Evolutionary conservation across 2,329 filamentous ascomycete genomes (phyloP).

Genomic region (Aureobasidium sp.): DNA sequence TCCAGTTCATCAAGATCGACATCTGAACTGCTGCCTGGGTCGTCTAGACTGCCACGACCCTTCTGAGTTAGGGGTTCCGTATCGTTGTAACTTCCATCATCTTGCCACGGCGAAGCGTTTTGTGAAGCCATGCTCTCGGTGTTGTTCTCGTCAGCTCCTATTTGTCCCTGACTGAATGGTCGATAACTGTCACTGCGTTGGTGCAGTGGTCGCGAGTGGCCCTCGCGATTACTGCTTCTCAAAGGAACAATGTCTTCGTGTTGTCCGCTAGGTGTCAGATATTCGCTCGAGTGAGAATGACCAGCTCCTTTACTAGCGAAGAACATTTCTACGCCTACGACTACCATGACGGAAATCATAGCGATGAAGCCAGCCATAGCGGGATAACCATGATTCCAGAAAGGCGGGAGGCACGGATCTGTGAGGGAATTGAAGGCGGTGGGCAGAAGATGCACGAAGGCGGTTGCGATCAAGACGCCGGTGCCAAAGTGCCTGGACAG

Average conservation of each 20-base stretch:
- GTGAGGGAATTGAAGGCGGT: constrained; percentile 55
- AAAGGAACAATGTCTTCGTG: neutral
- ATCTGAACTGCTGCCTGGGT: constrained; percentile 24
- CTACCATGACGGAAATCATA: constrained; percentile 73
- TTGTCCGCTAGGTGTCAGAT: constrained; percentile 34
- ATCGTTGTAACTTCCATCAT: neutral
- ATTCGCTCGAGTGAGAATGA: constrained; percentile 50
- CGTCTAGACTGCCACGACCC: neutral
- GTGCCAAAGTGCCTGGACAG: constrained; percentile 53
- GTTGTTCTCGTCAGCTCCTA: constrained; percentile 16
- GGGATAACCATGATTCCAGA: constrained; percentile 72
- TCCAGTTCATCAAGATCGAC: constrained; percentile 28
- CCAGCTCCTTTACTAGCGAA: constrained; percentile 64
- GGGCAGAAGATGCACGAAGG: constrained; percentile 54
- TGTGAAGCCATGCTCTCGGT: constrained; percentile 1
- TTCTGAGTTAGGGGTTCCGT: neutral
- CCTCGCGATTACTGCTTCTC: neutral
- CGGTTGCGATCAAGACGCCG: constrained; percentile 50
- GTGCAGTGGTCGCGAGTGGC: constrained; percentile 2
- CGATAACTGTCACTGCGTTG: constrained; percentile 22
- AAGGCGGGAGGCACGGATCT: constrained; percentile 61
- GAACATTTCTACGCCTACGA: constrained; percentile 83
- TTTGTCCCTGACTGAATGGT: constrained; percentile 23
- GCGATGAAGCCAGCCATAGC: constrained; percentile 75
- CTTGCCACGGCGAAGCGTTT: constrained; percentile 6